Evolutionary conservation across 2,329 filamentous ascomycete genomes (phyloP).

Genomic region (Anisogramma anomala): DNA sequence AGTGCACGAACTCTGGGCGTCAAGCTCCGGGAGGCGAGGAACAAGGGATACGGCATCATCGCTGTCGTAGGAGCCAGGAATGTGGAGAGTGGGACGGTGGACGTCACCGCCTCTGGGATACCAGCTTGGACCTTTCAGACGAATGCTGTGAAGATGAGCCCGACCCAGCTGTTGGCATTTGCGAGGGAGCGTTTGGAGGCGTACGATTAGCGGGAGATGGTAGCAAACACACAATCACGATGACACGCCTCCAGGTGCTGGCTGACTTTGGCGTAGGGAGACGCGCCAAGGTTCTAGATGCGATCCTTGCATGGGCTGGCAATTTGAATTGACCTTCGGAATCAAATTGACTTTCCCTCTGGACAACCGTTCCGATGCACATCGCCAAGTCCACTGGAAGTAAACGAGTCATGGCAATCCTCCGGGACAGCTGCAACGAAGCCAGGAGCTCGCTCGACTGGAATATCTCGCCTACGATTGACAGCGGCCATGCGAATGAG

Average conservation of each 20-base stretch:
- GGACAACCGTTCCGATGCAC: too few species aligned
- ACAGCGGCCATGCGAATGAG: too few species aligned
- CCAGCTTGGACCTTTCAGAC: constrained; percentile 19
- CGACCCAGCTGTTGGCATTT: constrained; percentile 32
- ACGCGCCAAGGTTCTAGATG: too few species aligned
- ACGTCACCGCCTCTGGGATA: constrained; percentile 30
- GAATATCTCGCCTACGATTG: too few species aligned
- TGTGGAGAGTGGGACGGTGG: constrained; percentile 45
- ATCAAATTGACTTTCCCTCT: too few species aligned
- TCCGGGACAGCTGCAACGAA: too few species aligned
- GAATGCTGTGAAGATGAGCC: constrained; percentile 29
- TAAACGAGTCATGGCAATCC: too few species aligned
- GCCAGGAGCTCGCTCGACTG: too few species aligned
- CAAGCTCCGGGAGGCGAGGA: constrained; percentile 62
- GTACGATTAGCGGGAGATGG: constrained; percentile 30
- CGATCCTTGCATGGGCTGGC: too few species aligned
- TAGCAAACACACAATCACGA: constrained; percentile 5
- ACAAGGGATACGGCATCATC: constrained; percentile 61
- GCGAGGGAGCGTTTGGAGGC: constrained; percentile 35
- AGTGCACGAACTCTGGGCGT: constrained; percentile 50
- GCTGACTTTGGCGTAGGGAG: too few species aligned
- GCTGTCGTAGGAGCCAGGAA: constrained; percentile 61
- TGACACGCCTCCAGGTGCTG: constrained; percentile 1
- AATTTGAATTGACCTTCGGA: too few species aligned
- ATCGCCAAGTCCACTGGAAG: too few species aligned